phyloP scores from a whole-genome alignment of 2,329 filamentous ascomycete species.

The Cladophialophora exuberans region DNA sequence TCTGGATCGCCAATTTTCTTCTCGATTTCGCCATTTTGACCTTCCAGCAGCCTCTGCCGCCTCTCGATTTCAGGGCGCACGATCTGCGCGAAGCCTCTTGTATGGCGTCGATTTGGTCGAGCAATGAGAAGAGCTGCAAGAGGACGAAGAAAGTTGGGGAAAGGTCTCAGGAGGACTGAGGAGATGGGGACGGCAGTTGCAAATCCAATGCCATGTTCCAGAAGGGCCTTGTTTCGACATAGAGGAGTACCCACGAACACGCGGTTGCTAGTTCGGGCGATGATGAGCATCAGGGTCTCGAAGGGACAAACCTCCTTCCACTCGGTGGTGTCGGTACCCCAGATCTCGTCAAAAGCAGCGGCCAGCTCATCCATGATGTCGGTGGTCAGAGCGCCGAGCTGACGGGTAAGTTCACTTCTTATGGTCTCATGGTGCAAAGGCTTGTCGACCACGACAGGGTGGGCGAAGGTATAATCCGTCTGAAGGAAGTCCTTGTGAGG shows the following conservation, averaged over 20 bases:
- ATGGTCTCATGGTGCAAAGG: constrained; percentile 48
- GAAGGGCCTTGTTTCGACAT: constrained; percentile 43
- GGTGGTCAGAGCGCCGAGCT: constrained; percentile 42
- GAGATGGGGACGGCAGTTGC: constrained; percentile 55
- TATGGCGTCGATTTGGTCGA: constrained; percentile 53
- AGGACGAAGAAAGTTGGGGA: constrained; percentile 55
- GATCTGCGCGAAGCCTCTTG: constrained; percentile 46
- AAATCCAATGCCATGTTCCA: constrained; percentile 54
- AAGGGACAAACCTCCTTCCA: constrained; percentile 45
- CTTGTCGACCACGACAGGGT: constrained; percentile 40
- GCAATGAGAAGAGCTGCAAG: constrained; percentile 52
- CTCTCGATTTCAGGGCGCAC: constrained; percentile 55
- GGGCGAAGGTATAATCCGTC: constrained; percentile 44
- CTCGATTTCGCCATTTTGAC: constrained; percentile 46
- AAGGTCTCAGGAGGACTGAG: constrained; percentile 50
- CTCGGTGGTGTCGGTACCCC: constrained; percentile 42
- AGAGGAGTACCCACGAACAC: constrained; percentile 50
- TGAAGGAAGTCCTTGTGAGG: constrained; percentile 45
- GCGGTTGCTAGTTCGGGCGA: constrained; percentile 48
- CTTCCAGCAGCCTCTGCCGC: constrained; percentile 52
- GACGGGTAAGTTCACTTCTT: constrained; percentile 45
- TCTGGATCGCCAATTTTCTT: constrained; percentile 43
- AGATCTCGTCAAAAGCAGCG: constrained; percentile 38
- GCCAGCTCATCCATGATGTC: constrained; percentile 45
- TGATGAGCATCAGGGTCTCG: constrained; percentile 41